These are phyloP conservation scores for Chlamydomonas incerta DNA, from an alignment of 139 green algal species.

Conservation along the genomic window DNA sequence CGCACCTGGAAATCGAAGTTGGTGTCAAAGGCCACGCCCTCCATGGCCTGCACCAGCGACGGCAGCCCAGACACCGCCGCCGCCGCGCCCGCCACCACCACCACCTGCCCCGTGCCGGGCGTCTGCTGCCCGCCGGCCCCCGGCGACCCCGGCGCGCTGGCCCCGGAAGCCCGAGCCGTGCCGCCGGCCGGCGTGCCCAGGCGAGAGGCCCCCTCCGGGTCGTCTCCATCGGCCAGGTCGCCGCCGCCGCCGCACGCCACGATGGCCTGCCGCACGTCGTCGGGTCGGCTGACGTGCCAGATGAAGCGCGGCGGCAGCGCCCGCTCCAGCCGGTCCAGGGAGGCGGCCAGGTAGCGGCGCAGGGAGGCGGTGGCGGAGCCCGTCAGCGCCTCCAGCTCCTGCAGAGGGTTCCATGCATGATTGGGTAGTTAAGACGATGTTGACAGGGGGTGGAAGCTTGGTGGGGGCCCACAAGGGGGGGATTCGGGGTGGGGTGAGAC, in stretches of 20 bases:
- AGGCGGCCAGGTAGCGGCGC: slow-evolving; percentile 11
- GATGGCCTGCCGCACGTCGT: background rate
- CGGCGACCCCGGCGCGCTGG: background rate
- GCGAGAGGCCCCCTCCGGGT: background rate
- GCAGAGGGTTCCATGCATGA: too few species aligned
- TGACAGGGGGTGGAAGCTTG: background rate
- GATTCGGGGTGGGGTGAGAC: too few species aligned
- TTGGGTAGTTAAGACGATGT: too few species aligned
- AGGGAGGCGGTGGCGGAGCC: slow-evolving; percentile 8
- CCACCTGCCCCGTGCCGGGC: too few species aligned
- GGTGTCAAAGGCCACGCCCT: background rate
- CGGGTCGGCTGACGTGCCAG: slow-evolving; percentile 18
- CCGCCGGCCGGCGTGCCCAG: background rate
- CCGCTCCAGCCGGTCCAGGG: background rate
- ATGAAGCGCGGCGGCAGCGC: background rate
- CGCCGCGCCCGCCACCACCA: too few species aligned
- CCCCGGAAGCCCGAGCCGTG: background rate
- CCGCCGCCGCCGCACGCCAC: background rate
- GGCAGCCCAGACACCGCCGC: background rate
- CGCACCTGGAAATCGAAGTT: slow-evolving; percentile 28
- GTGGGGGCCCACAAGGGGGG: background rate
- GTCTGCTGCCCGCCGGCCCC: background rate
- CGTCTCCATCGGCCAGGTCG: background rate
- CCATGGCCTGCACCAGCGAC: background rate
- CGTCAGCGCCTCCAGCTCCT: slow-evolving; percentile 11